phyloP scores from a whole-genome alignment of 768 basidiomycete species.

The Tricholoma matsutake region DNA sequence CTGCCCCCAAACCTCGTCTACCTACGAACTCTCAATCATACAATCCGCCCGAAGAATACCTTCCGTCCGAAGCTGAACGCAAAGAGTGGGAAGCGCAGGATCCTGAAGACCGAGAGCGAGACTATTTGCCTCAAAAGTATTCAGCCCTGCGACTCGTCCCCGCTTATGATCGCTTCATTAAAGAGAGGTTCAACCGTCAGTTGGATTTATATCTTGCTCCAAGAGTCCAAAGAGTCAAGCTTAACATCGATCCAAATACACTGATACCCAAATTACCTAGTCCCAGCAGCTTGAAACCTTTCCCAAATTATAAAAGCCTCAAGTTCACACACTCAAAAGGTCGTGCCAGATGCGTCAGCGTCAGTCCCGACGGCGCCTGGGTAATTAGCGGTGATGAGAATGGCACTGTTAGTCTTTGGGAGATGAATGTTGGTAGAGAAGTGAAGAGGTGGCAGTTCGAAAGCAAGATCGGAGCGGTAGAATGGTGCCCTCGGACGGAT shows the following conservation, averaged over 20 bases:
- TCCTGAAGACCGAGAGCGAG: slow-evolving; percentile 83
- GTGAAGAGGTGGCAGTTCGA: slow-evolving; percentile 84
- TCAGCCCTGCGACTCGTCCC: slow-evolving; percentile 85
- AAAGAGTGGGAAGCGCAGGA: slow-evolving; percentile 81
- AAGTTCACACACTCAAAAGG: slow-evolving; percentile 63
- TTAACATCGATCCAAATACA: slow-evolving; percentile 89
- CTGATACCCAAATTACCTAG: slow-evolving; percentile 94
- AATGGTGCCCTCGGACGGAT: slow-evolving; percentile 92
- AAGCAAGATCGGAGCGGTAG: slow-evolving; percentile 75
- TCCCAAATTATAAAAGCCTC: slow-evolving; percentile 84
- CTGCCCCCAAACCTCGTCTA: slow-evolving; percentile 86
- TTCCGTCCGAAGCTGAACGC: slow-evolving; percentile 80
- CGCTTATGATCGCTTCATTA: slow-evolving; percentile 87
- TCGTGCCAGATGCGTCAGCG: slow-evolving; percentile 69
- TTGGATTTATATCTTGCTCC: slow-evolving; percentile 97
- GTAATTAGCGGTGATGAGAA: slow-evolving; percentile 87
- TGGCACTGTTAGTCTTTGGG: slow-evolving; percentile 88
- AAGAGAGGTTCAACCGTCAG: slow-evolving; percentile 90
- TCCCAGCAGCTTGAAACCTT: slow-evolving; percentile 87
- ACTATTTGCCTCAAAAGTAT: slow-evolving; percentile 88
- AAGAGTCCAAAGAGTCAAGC: slow-evolving; percentile 78
- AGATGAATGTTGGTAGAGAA: slow-evolving; percentile 84
- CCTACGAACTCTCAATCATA: slow-evolving; percentile 97
- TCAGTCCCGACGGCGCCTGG: slow-evolving; percentile 92
- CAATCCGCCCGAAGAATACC: slow-evolving; percentile 96